Evolutionary conservation across 305 asterid species (phyloP), one percentile per base, ranked within the genome.

Genomic region (Fraxinus sp.): DNA sequence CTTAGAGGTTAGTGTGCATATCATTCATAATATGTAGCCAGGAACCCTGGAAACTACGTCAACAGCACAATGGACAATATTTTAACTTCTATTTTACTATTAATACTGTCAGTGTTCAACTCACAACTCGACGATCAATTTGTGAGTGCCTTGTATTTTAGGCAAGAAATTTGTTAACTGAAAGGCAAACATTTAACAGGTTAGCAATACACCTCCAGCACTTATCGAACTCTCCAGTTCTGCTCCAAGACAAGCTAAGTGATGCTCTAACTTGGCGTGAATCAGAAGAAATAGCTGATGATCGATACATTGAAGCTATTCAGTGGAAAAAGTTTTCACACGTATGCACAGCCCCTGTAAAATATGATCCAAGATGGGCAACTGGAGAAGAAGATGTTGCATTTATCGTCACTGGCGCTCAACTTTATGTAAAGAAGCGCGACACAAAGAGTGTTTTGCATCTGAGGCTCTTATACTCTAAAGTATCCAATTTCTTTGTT

Each of bases 331-430:
- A 89, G 79, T 94, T 89, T 80, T 92, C 98, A 49, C 98, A 93
- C 74, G 73, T 93, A 1, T 94, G 94, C 89, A 92, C 97, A 0
- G 90, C 94, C 32, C 92, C 97, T 0, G 93, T 95, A 24, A 93
- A 91, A 59, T 90, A 72, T 74, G 93, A 95, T 78, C 92, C 93
- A 1, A 83, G 18, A 4, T 94, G 98, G 98, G 26, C 80, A 13
- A 84, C 87, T 0, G 81, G 78, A 3, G 18, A 72, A 14, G 88
- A 64, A 20, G 79, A 85, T 1, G 90, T 90, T 1, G 90, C 88
- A 16, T 95, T 86, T 87, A 91, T 95, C 1, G 95, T 94, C 79
- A 93, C 98, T 0, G 99, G 99, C 3, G 98, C 97, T n/a, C 98
- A 93, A 79, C 94, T 95, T 72, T 92, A 87, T 75, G 94, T 92